These are phyloP conservation scores for Physaria fendleri DNA, from an alignment of 345 rosid genomes.

Conservation along the genomic window DNA sequence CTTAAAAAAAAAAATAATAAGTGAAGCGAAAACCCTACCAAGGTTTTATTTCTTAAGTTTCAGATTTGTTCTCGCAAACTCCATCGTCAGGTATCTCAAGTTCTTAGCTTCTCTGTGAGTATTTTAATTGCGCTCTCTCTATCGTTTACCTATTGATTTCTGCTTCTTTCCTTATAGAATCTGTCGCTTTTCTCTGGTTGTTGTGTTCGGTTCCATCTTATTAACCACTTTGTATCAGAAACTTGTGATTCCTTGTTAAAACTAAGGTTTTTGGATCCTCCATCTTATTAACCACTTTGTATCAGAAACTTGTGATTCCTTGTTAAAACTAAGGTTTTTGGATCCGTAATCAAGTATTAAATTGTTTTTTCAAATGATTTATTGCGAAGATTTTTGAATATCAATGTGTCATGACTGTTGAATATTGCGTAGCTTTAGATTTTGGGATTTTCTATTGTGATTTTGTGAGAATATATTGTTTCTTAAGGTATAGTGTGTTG, in stretches of 20 bases:
- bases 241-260: not conserved
- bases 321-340: not conserved
- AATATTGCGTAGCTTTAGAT: not conserved
- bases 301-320: not conserved
- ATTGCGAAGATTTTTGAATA: not conserved
- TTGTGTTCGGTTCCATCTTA: conserved; percentile 4
- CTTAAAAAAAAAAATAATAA: conserved; percentile 6
- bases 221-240: not conserved
- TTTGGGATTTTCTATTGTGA: not conserved
- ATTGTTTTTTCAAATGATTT: not conserved
- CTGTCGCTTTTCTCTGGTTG: not conserved
- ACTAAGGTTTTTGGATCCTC: not conserved
- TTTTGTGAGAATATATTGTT: not conserved
- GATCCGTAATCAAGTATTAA: not conserved
- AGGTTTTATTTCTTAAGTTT: conserved; percentile 3
- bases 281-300: not conserved
- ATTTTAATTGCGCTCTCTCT: not conserved
- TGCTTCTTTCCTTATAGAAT: not conserved
- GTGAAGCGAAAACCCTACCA: conserved; percentile 24
- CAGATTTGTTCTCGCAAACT: conserved; percentile 14
- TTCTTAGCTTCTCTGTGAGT: conserved; percentile 16
- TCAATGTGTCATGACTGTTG: not conserved
- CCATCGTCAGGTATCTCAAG: conserved; percentile 11
- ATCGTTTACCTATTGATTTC: not conserved
- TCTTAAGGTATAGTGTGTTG: not conserved